Evolutionary conservation across 2,329 filamentous ascomycete species (phyloP).

Genomic region (Pezicula rhizophila): DNA sequence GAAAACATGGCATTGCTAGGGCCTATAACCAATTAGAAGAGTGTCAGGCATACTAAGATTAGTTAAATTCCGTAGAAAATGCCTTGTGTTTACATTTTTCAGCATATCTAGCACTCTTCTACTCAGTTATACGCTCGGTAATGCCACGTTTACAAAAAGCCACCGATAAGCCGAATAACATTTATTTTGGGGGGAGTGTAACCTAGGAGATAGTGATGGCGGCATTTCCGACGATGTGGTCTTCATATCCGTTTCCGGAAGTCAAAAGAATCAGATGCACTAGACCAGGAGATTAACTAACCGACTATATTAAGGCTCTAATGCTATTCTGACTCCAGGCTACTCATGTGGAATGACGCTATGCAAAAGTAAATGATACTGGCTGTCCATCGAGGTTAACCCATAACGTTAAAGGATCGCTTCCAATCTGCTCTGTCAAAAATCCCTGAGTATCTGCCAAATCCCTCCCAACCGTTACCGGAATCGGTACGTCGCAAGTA

Average conservation of each 20-base stretch:
- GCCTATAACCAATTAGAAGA: too few relatives aligned
- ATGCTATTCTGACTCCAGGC: neutral
- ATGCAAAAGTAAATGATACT: neutral
- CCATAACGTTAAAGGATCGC: conserved; percentile 43
- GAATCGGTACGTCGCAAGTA: conserved; percentile 7
- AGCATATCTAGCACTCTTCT: too few relatives aligned
- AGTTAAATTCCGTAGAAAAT: too few relatives aligned
- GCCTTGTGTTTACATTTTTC: too few relatives aligned
- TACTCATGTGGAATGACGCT: neutral
- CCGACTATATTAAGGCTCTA: neutral
- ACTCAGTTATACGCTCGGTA: too few relatives aligned
- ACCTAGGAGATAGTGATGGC: too few relatives aligned
- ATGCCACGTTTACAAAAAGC: too few relatives aligned
- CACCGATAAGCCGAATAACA: too few relatives aligned
- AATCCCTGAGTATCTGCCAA: conserved; percentile 3
- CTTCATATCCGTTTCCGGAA: neutral
- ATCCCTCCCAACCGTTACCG: conserved; percentile 25
- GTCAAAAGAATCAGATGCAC: neutral
- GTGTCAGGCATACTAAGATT: too few relatives aligned
- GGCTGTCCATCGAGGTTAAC: conserved; percentile 32
- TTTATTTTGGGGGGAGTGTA: too few relatives aligned
- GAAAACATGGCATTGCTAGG: too few relatives aligned
- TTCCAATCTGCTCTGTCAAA: conserved; percentile 35
- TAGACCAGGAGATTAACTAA: neutral
- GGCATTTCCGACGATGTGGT: too few relatives aligned